Evolutionary conservation across 1,284 basidiomycete species (phyloP), one percentile per base, ranked within the genome.

Genomic region (Fomitopsis palustris): DNA sequence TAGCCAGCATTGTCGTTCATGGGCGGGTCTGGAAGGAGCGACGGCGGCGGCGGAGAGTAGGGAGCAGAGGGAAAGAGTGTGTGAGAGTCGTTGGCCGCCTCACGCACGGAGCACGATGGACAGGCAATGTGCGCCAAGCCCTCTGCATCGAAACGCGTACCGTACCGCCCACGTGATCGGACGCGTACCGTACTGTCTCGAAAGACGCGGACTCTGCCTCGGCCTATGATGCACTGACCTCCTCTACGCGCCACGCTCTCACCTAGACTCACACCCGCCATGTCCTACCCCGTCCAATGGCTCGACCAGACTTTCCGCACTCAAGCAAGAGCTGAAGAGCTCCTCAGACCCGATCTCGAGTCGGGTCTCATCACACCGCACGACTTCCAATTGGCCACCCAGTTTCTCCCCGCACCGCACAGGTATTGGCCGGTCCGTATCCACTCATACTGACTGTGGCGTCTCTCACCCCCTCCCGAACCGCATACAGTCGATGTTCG

Each of bases 311-410:
- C 73, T 4, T 82, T 81, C 65, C 64, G 61, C 53, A 72, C 72
- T 33, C 73, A 67, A 55, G 65, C 69, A 55, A 67, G 65, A 25
- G 67, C 77, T 0, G 70, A 74, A 58, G 69, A 74, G 31, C 81
- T 88, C 56, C 77, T 89, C 39, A 72, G 75, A 9, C 85, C 85
- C 47, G 82, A 88, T 65, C 76, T 82, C 47, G 83, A 88, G 42
- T 73, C 77, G 29, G 83, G 82, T 19, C 75, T 77, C 58, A 73
- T 90, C 56, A 77, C 81, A 8, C 67, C 65, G 27, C 77, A 78
- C 53, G 87, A 89, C 74, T 88, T 80, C 68, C 74, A 82, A 3
- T 70, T 78, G 16, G 81, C 84, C 19, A 65, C 75, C 59, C 51
- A 68, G 37, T 86, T 86, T 71, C 70, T 86, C 21, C 79, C 84